Evolutionary conservation across 192 early-diverging fungal species (phyloP).

Genomic region (Pilaira anomala): DNA sequence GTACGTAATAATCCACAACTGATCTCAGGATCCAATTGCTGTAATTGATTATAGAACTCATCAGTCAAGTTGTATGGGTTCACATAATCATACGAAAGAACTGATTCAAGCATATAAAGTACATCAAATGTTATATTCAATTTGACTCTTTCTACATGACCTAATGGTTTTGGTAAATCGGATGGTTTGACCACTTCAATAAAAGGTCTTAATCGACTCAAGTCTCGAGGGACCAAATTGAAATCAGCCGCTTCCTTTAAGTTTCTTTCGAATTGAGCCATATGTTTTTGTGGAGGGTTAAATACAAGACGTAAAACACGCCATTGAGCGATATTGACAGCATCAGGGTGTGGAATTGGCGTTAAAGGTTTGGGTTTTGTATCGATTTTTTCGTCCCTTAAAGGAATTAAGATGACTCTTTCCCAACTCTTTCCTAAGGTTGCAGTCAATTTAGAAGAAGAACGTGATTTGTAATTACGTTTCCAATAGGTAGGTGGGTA

Average conservation of each 20-base stretch:
- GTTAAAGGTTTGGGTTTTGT: conserved; percentile 15
- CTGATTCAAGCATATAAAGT: conserved; percentile 46
- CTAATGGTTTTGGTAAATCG: conserved; percentile 7
- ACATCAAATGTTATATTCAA: conserved; percentile 35
- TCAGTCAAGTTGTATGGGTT: conserved; percentile 43
- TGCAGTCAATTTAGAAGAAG: too few species aligned
- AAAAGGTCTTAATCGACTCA: neutral
- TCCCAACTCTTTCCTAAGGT: conserved; percentile 21
- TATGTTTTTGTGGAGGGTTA: neutral
- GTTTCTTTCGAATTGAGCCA: neutral
- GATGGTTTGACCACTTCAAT: neutral
- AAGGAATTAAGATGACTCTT: conserved; percentile 37
- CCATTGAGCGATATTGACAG: conserved; percentile 44
- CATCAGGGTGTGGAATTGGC: conserved; percentile 25
- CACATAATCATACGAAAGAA: conserved; percentile 37
- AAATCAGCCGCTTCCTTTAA: conserved; percentile 35
- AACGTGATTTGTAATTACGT: conserved; percentile 16
- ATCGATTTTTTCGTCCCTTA: neutral
- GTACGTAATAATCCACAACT: conserved; percentile 37
- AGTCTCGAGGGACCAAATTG: conserved; percentile 27
- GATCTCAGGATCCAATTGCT: conserved; percentile 18
- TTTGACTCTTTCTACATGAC: conserved; percentile 17
- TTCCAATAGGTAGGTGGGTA: conserved; percentile 42
- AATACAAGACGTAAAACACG: conserved; percentile 37
- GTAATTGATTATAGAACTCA: conserved; percentile 32